These are phyloP conservation scores for Arachis monticola DNA, from an alignment of 331 rosid species.

Conservation along the genomic window DNA sequence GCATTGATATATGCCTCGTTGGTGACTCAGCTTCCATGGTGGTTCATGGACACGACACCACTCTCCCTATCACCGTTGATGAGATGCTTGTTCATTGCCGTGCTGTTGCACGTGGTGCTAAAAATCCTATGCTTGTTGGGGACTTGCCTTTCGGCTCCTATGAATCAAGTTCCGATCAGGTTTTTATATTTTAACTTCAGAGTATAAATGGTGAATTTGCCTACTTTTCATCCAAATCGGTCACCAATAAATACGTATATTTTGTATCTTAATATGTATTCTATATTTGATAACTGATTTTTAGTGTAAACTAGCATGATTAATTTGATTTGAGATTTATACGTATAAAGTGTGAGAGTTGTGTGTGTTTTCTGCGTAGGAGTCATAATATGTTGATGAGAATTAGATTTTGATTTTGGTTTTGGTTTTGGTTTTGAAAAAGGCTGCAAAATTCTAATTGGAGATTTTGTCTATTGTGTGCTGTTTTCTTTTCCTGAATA, in stretches of 20 bases:
- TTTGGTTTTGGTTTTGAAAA: too few relatives aligned
- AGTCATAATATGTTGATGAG: too few relatives aligned
- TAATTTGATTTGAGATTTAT: too few relatives aligned
- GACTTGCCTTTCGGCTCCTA: slow-evolving; percentile 89
- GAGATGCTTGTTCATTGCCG: slow-evolving; percentile 90
- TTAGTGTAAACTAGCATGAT: too few relatives aligned
- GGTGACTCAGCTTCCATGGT: slow-evolving; percentile 98
- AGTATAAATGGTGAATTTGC: not conserved
- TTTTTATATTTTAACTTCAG: not conserved
- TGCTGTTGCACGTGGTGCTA: slow-evolving; percentile 89
- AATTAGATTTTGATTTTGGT: too few relatives aligned
- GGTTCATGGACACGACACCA: slow-evolving; percentile 88
- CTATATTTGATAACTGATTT: too few relatives aligned
- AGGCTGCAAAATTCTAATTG: not conserved
- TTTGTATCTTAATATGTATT: too few relatives aligned
- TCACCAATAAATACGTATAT: too few relatives aligned
- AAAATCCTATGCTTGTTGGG: slow-evolving; percentile 78
- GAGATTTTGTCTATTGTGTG: not conserved
- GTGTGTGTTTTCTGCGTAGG: too few relatives aligned
- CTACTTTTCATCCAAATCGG: not conserved
- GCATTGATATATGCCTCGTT: slow-evolving; percentile 71
- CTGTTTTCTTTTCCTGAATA: not conserved
- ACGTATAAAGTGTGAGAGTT: too few relatives aligned
- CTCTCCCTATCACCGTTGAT: slow-evolving; percentile 68
- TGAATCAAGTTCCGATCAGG: slow-evolving; percentile 58